Evolutionary conservation across 1,284 basidiomycete species (phyloP).

Genomic region (Clitocybe nebularis): DNA sequence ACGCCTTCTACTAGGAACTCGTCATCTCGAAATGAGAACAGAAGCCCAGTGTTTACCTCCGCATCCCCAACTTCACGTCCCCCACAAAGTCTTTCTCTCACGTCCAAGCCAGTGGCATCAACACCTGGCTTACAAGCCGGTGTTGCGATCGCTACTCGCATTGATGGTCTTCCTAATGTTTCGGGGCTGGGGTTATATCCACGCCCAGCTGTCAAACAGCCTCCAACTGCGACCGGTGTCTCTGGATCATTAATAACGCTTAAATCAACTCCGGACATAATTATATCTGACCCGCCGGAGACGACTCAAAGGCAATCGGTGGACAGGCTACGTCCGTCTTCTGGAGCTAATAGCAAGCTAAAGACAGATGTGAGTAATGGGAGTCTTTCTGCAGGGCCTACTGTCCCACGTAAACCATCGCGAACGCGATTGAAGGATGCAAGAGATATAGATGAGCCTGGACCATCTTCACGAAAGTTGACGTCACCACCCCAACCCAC

Average conservation of each 20-base stretch:
- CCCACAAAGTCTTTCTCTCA: neutral
- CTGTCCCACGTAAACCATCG: neutral
- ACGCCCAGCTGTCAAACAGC: neutral
- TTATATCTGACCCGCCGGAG: slow-evolving; percentile 7
- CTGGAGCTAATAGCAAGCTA: neutral
- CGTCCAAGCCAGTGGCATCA: neutral
- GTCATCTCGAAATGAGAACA: slow-evolving; percentile 10
- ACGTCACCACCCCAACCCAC: neutral
- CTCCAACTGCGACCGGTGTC: neutral
- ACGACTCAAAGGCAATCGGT: neutral
- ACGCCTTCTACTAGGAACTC: slow-evolving; percentile 4
- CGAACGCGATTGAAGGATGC: slow-evolving; percentile 1
- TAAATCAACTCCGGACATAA: slow-evolving; percentile 8
- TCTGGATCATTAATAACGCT: slow-evolving; percentile 2
- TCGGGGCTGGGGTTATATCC: neutral
- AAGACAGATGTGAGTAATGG: neutral
- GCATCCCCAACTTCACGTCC: neutral
- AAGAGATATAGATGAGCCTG: neutral
- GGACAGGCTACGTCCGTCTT: neutral
- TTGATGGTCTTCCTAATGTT: slow-evolving; percentile 5
- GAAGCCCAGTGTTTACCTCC: slow-evolving; percentile 1
- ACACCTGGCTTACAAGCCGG: slow-evolving; percentile 3
- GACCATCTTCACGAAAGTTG: neutral
- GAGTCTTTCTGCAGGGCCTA: neutral
- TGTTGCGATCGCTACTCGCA: neutral